Evolutionary conservation across 2,329 filamentous ascomycete genomes (phyloP).

Genomic region (Ophiostoma australiae): DNA sequence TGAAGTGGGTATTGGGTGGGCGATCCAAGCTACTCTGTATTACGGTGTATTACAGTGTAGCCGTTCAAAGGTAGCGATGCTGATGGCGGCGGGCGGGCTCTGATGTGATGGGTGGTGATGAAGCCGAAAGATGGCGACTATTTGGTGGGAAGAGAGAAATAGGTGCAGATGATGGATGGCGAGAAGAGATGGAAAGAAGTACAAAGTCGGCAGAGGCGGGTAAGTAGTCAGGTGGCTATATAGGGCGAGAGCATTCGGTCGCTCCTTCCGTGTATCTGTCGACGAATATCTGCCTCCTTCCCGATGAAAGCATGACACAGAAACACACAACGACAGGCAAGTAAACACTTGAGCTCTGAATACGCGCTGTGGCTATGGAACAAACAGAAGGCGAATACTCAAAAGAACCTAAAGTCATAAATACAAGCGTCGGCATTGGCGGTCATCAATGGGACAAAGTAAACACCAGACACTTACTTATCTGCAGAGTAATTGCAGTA

Average conservation of each 20-base stretch:
- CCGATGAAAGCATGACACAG: neutral
- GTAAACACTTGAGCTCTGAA: slow-evolving; percentile 1
- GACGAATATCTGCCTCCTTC: neutral
- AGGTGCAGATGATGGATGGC: neutral
- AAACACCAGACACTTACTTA: neutral
- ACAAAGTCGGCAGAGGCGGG: neutral
- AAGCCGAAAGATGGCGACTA: neutral
- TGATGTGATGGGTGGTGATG: neutral
- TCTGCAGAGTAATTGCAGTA: neutral
- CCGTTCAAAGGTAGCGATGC: slow-evolving; percentile 6
- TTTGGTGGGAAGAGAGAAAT: slow-evolving; percentile 1
- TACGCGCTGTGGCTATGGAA: neutral
- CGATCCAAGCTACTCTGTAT: neutral
- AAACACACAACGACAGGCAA: neutral
- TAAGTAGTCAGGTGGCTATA: neutral
- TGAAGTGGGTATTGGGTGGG: neutral
- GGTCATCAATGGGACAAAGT: neutral
- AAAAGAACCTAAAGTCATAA: slow-evolving; percentile 6
- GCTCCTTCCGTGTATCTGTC: slow-evolving; percentile 3
- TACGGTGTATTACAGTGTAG: neutral
- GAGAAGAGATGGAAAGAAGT: slow-evolving; percentile 15
- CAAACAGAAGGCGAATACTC: neutral
- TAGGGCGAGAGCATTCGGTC: neutral
- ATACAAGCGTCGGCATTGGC: neutral
- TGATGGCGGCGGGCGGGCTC: neutral